Evolutionary conservation across 1,139 yeast genomes (phyloP).

Genomic region (Geotrichum klebahnii): DNA sequence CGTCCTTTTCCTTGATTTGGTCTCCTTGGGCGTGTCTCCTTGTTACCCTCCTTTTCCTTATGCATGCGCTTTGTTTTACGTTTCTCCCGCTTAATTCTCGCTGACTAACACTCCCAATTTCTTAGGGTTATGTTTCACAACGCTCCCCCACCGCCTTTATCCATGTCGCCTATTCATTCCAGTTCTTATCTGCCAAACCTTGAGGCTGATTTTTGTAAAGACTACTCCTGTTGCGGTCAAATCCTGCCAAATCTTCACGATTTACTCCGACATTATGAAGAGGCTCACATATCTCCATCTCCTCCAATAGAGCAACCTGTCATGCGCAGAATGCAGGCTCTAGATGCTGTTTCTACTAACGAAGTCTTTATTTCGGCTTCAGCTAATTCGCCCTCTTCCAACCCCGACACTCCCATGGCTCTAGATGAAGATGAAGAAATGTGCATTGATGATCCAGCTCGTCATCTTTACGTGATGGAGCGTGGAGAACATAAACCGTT

Average conservation of each 20-base stretch:
- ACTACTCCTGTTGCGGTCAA: constrained; percentile 93
- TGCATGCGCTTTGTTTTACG: constrained; percentile 1
- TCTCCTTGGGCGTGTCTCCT: too few species aligned
- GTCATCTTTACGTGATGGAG: constrained; percentile 88
- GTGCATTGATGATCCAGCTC: constrained; percentile 72
- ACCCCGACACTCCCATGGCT: constrained; percentile 36
- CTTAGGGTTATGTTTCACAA: constrained; percentile 36
- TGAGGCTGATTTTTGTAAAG: constrained; percentile 94
- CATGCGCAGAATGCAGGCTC: constrained; percentile 40
- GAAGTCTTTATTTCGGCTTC: constrained; percentile 66
- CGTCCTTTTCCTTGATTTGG: constrained; percentile 1
- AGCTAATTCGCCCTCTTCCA: too few species aligned
- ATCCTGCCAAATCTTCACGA: constrained; percentile 90
- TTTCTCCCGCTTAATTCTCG: constrained; percentile 1
- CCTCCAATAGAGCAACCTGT: constrained; percentile 50
- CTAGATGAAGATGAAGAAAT: constrained; percentile 20
- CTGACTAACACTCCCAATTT: constrained; percentile 14
- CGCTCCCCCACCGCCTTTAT: constrained; percentile 30
- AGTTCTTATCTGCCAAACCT: constrained; percentile 82
- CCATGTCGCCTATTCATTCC: constrained; percentile 53
- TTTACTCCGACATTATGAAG: constrained; percentile 89
- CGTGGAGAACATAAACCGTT: constrained; percentile 91
- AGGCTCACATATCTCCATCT: constrained; percentile 79
- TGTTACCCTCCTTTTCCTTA: too few species aligned
- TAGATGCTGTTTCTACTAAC: constrained; percentile 77